A percentile compares a stretch with the other conserved stretches of the same genome.
These are phyloP conservation scores for Leccinum uliginosum DNA, from an alignment of 768 basidiomycete species.

Conservation along the genomic window DNA sequence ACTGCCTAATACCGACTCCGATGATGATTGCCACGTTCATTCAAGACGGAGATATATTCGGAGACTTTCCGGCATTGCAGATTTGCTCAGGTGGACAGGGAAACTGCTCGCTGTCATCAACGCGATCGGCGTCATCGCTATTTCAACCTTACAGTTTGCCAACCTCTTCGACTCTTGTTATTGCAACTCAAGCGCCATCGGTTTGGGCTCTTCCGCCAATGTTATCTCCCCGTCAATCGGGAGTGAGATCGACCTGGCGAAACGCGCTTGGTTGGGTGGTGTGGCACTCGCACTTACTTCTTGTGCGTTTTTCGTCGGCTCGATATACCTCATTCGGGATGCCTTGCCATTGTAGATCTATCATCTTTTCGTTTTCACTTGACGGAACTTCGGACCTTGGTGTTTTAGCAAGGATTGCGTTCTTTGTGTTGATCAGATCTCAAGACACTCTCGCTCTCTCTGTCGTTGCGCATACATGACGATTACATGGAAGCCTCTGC, in stretches of 20 bases:
- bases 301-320: too few species aligned
- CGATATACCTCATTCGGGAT: too few species aligned
- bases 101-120: conserved; percentile 28
- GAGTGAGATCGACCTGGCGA: conserved; percentile 26
- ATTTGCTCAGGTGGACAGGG: conserved; percentile 24
- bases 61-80: background rate
- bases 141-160: conserved; percentile 27
- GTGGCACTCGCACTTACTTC: too few species aligned
- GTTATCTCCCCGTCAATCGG: conserved; percentile 16
- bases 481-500: too few species aligned
- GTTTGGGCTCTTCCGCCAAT: conserved; percentile 22
- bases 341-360: too few species aligned
- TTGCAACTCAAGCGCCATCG: conserved; percentile 25
- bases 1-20: background rate
- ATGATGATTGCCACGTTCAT: background rate
- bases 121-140: conserved; percentile 19
- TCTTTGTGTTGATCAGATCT: too few species aligned
- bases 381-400: too few species aligned
- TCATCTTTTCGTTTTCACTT: too few species aligned
- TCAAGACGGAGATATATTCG: background rate
- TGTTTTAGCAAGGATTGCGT: too few species aligned
- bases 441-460: too few species aligned
- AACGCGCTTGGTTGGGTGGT: background rate
- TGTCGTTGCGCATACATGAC: too few species aligned
- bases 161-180: conserved; percentile 26